Conservation (phyloP, 306 rosid species). For the Erythrophleum fordii region DNA sequence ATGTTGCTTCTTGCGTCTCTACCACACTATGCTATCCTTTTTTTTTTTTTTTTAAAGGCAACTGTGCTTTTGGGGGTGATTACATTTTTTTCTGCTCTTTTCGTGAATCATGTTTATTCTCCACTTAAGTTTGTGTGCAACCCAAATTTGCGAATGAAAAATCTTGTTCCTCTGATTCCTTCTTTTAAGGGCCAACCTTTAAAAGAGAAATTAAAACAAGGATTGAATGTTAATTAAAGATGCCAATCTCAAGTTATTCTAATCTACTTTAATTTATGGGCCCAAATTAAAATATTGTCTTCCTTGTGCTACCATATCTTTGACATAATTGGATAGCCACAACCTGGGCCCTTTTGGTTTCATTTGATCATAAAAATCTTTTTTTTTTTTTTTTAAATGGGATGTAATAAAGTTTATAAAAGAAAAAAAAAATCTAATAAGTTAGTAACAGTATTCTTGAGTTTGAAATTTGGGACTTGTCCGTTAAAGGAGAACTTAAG, state of each 20-base stretch:
- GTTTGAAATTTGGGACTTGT: not conserved
- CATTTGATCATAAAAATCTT: not conserved
- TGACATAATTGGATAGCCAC: not conserved
- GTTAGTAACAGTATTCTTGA: not conserved
- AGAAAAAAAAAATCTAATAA: not conserved
- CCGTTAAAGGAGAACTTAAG: not conserved
- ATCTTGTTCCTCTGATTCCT: not conserved
- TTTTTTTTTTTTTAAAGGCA: too few species aligned
- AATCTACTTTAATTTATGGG: not conserved
- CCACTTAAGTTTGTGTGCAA: not conserved
- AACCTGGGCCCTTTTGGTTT: not conserved
- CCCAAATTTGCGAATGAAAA: not conserved
- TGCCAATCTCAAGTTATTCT: not conserved
- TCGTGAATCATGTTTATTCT: constrained; percentile 21
- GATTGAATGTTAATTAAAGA: not conserved
- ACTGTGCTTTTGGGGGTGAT: not conserved
- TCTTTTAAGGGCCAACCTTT: not conserved
- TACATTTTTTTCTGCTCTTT: not conserved
- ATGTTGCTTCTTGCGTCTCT: not conserved
- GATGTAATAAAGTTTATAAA: not conserved
- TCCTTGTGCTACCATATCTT: not conserved
- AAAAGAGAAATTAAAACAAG: not conserved
- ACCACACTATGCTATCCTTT: not conserved
- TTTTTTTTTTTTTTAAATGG: not conserved
- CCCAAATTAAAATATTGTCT: not conserved